Conservation (phyloP, 441 rosid species). For the Adansonia rubrostipa region DNA sequence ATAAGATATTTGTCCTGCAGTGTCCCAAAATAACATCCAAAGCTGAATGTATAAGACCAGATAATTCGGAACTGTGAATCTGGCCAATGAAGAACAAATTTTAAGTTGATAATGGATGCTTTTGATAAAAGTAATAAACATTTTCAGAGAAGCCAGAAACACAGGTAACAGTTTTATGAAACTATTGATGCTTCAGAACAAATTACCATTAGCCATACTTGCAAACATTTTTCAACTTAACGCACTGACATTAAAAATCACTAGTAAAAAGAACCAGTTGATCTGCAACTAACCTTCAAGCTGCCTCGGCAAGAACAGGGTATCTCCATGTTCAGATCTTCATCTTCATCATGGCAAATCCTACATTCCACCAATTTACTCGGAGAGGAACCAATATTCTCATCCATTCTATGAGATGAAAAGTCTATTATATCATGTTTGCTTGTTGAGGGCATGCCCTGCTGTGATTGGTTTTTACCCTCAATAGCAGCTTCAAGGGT, state of each 20-base stretch:
- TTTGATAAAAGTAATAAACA: not conserved
- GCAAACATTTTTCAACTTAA: not conserved
- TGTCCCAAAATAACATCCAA: not conserved
- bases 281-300: constrained; percentile 55
- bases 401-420: constrained; percentile 39
- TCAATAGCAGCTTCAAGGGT: constrained; percentile 52
- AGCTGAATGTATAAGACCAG: not conserved
- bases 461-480: constrained; percentile 30
- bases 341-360: constrained; percentile 90
- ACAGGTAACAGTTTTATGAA: not conserved
- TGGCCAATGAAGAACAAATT: not conserved
- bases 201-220: not conserved
- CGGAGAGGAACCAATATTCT: constrained; percentile 35
- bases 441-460: constrained; percentile 31
- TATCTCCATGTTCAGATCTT: constrained; percentile 67
- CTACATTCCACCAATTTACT: constrained; percentile 63
- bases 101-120: not conserved
- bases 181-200: not conserved
- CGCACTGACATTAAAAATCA: not conserved
- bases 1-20: not conserved
- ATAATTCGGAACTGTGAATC: not conserved
- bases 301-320: constrained; percentile 88
- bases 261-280: not conserved
- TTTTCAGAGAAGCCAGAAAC: not conserved
- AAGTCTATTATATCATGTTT: constrained; percentile 30